These are phyloP conservation scores for Suhomyces sp. DNA, from an alignment of 805 yeast genomes.

Conservation along the genomic window DNA sequence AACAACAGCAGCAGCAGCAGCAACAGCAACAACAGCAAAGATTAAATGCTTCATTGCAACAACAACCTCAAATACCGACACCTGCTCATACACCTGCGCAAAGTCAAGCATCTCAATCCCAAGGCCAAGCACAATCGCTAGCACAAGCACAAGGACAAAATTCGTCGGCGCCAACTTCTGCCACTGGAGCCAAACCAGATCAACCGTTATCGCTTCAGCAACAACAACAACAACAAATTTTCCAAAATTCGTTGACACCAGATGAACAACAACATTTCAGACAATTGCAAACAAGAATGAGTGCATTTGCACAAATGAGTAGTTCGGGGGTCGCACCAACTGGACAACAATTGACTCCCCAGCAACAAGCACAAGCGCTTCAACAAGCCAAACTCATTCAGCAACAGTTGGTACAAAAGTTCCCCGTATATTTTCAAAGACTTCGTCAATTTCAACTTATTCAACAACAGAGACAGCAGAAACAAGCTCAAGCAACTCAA, in stretches of 20 bases:
- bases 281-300: slow-evolving; percentile 40
- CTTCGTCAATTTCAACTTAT: slow-evolving; percentile 26
- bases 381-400: slow-evolving; percentile 39
- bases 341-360: slow-evolving; percentile 39
- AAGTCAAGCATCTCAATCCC: background rate
- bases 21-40: slow-evolving; percentile 6
- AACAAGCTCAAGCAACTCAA: slow-evolving; percentile 3
- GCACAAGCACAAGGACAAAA: slow-evolving; percentile 4
- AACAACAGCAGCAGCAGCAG: slow-evolving; percentile 12
- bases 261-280: slow-evolving; percentile 44
- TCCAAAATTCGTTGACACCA: slow-evolving; percentile 39
- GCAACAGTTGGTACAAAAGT: slow-evolving; percentile 27
- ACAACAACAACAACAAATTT: slow-evolving; percentile 47
- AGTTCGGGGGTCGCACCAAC: slow-evolving; percentile 45
- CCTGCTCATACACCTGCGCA: background rate
- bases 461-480: slow-evolving; percentile 24
- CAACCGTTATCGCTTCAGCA: slow-evolving; percentile 20
- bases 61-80: background rate
- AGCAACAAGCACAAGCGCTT: slow-evolving; percentile 45
- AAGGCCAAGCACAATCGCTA: background rate
- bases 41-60: slow-evolving; percentile 1
- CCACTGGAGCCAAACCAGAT: background rate
- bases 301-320: slow-evolving; percentile 42
- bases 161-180: slow-evolving; percentile 1
- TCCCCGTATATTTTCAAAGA: slow-evolving; percentile 27